Conservation (phyloP, 495 filamentous ascomycete species). For the Neurospora sp. region DNA sequence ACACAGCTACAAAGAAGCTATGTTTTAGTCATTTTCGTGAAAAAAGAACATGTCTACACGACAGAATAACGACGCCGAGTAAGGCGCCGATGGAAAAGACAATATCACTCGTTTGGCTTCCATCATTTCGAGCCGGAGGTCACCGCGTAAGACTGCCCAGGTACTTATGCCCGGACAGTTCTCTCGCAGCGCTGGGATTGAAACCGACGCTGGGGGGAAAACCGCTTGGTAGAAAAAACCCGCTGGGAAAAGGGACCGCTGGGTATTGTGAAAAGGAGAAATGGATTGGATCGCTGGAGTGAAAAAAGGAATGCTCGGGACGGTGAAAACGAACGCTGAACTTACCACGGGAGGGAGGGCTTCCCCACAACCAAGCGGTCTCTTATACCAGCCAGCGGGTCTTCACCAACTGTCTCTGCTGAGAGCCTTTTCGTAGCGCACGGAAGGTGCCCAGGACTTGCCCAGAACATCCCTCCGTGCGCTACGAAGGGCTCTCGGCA, state of each 20-base stretch:
- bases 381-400: too few relatives aligned
- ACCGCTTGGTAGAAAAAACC: background rate
- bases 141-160: background rate
- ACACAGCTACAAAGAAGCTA: background rate
- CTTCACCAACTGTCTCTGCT: too few relatives aligned
- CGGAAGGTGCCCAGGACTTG: too few relatives aligned
- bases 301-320: too few relatives aligned
- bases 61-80: background rate
- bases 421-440: too few relatives aligned
- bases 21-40: background rate
- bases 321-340: too few relatives aligned
- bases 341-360: too few relatives aligned
- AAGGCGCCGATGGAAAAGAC: background rate
- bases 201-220: background rate
- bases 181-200: background rate
- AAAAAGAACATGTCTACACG: background rate
- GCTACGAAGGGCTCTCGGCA: too few relatives aligned
- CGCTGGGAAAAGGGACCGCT: background rate
- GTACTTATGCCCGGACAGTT: background rate
- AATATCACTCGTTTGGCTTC: background rate
- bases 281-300: too few relatives aligned
- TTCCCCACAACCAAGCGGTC: background rate
- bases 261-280: too few relatives aligned
- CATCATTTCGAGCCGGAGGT: background rate
- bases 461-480: too few relatives aligned